A percentile compares a stretch with the other conserved stretches of the same genome.
These are phyloP conservation scores for Lachancea thermotolerans DNA, from an alignment of 805 yeast genomes.

Conservation along the genomic window DNA sequence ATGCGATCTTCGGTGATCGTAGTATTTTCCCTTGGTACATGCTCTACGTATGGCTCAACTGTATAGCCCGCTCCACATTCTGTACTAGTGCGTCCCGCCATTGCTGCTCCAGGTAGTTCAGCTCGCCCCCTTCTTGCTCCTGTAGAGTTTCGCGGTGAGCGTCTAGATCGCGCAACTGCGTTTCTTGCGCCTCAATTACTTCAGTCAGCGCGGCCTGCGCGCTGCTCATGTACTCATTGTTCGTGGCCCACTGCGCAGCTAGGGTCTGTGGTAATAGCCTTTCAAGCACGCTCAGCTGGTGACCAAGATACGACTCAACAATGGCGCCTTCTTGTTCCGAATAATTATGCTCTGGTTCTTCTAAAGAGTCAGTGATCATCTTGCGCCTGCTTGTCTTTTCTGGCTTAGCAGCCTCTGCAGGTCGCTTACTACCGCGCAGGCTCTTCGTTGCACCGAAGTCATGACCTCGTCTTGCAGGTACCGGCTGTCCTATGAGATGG, in stretches of 20 bases:
- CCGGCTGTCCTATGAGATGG: slow-evolving; percentile 1
- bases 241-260: slow-evolving; percentile 34
- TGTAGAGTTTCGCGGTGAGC: slow-evolving; percentile 39
- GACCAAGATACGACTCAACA: slow-evolving; percentile 26
- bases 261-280: slow-evolving; percentile 30
- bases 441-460: neutral
- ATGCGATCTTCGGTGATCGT: neutral
- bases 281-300: slow-evolving; percentile 34
- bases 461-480: neutral
- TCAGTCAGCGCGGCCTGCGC: slow-evolving; percentile 25
- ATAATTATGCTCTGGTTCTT: slow-evolving; percentile 15
- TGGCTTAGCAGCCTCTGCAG: slow-evolving; percentile 1
- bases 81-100: slow-evolving; percentile 43
- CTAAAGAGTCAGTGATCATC: slow-evolving; percentile 31
- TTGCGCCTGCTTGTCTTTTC: slow-evolving; percentile 10
- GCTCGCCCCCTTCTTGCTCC: slow-evolving; percentile 37
- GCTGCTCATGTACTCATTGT: slow-evolving; percentile 31
- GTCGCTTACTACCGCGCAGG: neutral
- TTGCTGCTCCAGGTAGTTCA: slow-evolving; percentile 39
- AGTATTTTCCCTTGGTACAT: neutral
- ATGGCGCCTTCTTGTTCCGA: slow-evolving; percentile 19
- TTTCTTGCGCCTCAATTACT: slow-evolving; percentile 35
- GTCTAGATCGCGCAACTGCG: slow-evolving; percentile 38
- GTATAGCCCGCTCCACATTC: slow-evolving; percentile 7
- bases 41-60: neutral